phyloP scores from a whole-genome alignment of 1,139 yeast genomes.

The Suhomyces bribrorum region DNA sequence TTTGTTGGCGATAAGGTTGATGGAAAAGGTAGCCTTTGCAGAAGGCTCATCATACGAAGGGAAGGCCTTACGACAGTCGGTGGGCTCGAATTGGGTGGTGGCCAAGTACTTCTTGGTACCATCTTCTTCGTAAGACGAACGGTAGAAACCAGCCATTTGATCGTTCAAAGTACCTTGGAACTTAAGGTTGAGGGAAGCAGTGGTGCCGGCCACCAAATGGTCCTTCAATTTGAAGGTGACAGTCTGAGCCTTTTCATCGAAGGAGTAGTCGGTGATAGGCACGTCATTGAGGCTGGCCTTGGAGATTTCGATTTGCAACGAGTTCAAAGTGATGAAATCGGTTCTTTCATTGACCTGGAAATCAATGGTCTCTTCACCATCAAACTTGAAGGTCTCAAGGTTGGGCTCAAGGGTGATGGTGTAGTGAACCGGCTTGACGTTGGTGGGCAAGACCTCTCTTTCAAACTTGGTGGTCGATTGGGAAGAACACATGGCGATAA shows the following conservation, averaged over 20 bases:
- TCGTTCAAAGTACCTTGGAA: constrained; percentile 69
- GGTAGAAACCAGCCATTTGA: constrained; percentile 76
- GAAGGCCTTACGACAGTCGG: constrained; percentile 82
- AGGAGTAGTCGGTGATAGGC: constrained; percentile 29
- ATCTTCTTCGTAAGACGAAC: constrained; percentile 67
- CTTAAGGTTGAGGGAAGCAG: constrained; percentile 48
- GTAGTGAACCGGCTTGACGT: constrained; percentile 74
- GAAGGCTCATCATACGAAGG: constrained; percentile 84
- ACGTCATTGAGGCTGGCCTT: constrained; percentile 49
- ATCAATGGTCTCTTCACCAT: constrained; percentile 66
- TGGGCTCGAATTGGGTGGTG: constrained; percentile 84
- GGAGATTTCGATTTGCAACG: constrained; percentile 63
- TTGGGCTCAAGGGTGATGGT: constrained; percentile 72
- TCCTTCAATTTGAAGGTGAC: constrained; percentile 61
- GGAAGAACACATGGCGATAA: constrained; percentile 15
- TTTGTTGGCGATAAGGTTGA: constrained; percentile 60
- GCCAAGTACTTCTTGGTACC: constrained; percentile 67
- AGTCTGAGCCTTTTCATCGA: constrained; percentile 61
- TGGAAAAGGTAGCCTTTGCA: constrained; percentile 70
- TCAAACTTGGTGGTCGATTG: constrained; percentile 25
- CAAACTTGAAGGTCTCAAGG: constrained; percentile 67
- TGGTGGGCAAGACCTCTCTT: constrained; percentile 70
- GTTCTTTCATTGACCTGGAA: constrained; percentile 61
- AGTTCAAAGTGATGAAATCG: constrained; percentile 55
- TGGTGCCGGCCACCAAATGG: constrained; percentile 45